phyloP scores from a whole-genome alignment of 1,284 basidiomycete species.

The Lentinus polychrous region DNA sequence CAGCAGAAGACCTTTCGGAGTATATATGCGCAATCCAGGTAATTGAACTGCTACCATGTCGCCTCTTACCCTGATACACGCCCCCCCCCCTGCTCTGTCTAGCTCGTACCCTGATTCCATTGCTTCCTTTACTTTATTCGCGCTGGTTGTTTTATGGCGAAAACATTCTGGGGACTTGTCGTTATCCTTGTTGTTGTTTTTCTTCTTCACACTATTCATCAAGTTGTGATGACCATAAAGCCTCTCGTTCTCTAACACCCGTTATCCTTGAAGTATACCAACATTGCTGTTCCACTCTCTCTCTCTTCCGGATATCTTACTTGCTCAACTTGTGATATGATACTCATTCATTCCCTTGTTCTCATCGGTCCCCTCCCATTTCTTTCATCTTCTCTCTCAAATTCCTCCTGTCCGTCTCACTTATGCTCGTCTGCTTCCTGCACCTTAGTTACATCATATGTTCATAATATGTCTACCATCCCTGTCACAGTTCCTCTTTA shows the following conservation, averaged over 20 bases:
- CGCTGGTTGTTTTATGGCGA: no score
- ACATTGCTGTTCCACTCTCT: not conserved
- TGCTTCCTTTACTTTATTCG: slow-evolving; percentile 2
- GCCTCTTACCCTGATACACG: no score
- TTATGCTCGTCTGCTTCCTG: not conserved
- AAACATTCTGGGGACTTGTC: no score
- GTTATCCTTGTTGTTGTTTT: not conserved
- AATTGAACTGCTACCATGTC: not conserved
- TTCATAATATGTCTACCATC: slow-evolving; percentile 3
- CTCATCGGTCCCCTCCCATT: not conserved
- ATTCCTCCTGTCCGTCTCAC: not conserved
- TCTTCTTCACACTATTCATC: not conserved
- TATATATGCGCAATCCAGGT: no score
- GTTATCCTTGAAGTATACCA: not conserved
- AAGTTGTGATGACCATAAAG: not conserved
- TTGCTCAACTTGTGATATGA: not conserved
- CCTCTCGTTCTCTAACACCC: not conserved
- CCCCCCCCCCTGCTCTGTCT: no score
- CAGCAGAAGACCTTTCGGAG: no score
- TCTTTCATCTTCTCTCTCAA: not conserved
- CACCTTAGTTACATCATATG: not conserved
- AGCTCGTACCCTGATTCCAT: not conserved
- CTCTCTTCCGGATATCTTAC: slow-evolving; percentile 4
- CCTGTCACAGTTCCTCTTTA: no score
- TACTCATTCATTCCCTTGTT: no score